Conservation (phyloP, 1,139 yeast genomes). For the Eremothecium gossypii region DNA sequence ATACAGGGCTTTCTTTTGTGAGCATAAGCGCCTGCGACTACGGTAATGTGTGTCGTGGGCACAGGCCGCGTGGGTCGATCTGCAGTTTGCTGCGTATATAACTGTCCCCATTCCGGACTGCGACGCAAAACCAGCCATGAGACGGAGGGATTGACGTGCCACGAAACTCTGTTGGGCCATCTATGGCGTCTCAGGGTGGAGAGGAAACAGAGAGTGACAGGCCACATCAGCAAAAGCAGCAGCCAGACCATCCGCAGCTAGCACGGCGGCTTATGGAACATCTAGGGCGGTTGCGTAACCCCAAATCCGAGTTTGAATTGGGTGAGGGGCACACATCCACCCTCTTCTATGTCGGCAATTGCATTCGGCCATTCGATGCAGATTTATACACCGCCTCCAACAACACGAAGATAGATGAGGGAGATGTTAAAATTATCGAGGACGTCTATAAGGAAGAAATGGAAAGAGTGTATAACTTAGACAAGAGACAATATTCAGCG, state of each 20-base stretch:
- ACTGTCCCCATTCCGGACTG: too few species aligned
- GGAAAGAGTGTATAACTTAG: background rate
- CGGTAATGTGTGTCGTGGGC: too few species aligned
- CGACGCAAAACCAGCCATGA: too few species aligned
- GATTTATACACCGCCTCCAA: background rate
- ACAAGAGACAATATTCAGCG: background rate
- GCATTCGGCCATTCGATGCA: background rate
- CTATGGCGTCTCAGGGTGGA: background rate
- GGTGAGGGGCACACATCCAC: constrained; percentile 2
- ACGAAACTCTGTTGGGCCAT: too few species aligned
- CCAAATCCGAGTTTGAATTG: background rate
- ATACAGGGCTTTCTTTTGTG: background rate
- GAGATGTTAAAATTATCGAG: background rate
- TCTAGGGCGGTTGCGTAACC: background rate
- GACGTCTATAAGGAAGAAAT: background rate
- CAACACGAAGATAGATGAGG: background rate
- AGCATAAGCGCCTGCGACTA: background rate
- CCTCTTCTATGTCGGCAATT: constrained; percentile 1
- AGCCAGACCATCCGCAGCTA: background rate
- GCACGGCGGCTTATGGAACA: background rate
- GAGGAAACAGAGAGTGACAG: background rate
- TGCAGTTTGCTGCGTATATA: too few species aligned
- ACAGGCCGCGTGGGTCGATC: too few species aligned
- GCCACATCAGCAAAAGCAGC: background rate
- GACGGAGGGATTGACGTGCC: too few species aligned